Base-by-base conservation (phyloP, 352 stramenopile genomes). In the Phytophthora capsici region DNA sequence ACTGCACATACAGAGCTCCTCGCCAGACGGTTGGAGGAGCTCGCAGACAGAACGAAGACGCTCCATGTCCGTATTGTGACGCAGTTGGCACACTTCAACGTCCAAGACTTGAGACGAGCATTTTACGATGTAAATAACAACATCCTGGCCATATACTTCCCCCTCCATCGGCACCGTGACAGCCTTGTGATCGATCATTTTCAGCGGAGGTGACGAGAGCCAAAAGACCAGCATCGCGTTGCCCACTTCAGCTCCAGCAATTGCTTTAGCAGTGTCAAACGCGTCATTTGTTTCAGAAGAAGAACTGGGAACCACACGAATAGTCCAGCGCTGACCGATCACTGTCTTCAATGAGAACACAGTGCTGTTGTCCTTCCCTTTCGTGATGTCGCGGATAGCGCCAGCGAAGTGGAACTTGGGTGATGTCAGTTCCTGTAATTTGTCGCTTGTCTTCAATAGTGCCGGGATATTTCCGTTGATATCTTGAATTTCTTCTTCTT, bases 151-250 rank as follows among this genome's bases (percentile, higher is more conserved):
- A 10, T 75, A 75, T 1, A 62, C 49, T 19, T 75, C 57, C 40
- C 44, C 50, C 9, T 59, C 40, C 30, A 49, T 51, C 14, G 70
- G 66, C 1, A 78, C 47, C 17, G 37, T 34, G 6, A 75, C 49
- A 14, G 47, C 58, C 28, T 57, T 53, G 47, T 57, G 56, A 20
- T 73, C 70, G 22, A 78, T 73, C 26, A 60, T 58, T 23, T 73
- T 57, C 6, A 73, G 43, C 8, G 66, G 28, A 8, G 66, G 70
- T 5, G 61, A 61, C 4, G 38, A 47, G 53, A 61, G 57, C 70
- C 70, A 78, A 49, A 78, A 75, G 1, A 75, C 37, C 28, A 78
- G 26, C 28, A 78, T 14, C 12, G 60, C 63, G 16, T 67, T 69
- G 19, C 61, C 25, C 14, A 68, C 61, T 17, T 66, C 49, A 1